Conservation (phyloP, 768 basidiomycete species). For the Termitomyces sp. region DNA sequence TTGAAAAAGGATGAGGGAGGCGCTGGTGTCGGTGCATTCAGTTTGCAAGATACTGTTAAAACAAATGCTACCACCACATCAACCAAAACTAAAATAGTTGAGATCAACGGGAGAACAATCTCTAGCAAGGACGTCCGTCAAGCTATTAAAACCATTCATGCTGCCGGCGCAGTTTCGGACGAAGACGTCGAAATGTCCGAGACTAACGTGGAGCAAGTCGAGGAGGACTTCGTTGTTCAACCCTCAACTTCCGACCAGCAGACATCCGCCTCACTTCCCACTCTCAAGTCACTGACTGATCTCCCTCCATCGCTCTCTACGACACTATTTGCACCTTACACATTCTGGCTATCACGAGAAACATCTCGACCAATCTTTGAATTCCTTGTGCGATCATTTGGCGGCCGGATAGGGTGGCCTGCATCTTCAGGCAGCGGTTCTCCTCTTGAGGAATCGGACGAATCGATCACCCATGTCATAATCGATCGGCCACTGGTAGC, state of each 20-base stretch:
- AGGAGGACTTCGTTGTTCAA: conserved; percentile 68
- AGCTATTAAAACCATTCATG: conserved; percentile 51
- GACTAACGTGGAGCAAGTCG: conserved; percentile 26
- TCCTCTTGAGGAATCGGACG: conserved; percentile 69
- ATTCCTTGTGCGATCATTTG: conserved; percentile 88
- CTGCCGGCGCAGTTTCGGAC: conserved; percentile 21
- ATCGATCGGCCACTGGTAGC: conserved; percentile 77
- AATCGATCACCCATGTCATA: conserved; percentile 89
- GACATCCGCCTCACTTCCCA: conserved; percentile 48
- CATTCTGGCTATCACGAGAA: conserved; percentile 92
- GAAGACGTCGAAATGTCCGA: conserved; percentile 34
- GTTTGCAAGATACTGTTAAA: conserved; percentile 47
- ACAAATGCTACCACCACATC: conserved; percentile 33
- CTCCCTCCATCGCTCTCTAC: conserved; percentile 51
- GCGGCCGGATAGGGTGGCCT: conserved; percentile 90
- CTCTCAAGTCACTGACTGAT: conserved; percentile 59
- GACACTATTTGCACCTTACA: conserved; percentile 78
- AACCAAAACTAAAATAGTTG: conserved; percentile 42
- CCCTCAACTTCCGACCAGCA: conserved; percentile 46
- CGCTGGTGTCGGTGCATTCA: conserved; percentile 87
- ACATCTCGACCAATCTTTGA: conserved; percentile 89
- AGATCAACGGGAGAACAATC: conserved; percentile 35
- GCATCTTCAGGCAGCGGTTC: conserved; percentile 77
- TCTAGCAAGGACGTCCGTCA: conserved; percentile 52
- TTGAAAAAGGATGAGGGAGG: conserved; percentile 72